A percentile compares a stretch with the other conserved stretches of the same genome.
These are phyloP conservation scores for Eucalyptus decipiens DNA, from an alignment of 345 rosid genomes.

Conservation along the genomic window DNA sequence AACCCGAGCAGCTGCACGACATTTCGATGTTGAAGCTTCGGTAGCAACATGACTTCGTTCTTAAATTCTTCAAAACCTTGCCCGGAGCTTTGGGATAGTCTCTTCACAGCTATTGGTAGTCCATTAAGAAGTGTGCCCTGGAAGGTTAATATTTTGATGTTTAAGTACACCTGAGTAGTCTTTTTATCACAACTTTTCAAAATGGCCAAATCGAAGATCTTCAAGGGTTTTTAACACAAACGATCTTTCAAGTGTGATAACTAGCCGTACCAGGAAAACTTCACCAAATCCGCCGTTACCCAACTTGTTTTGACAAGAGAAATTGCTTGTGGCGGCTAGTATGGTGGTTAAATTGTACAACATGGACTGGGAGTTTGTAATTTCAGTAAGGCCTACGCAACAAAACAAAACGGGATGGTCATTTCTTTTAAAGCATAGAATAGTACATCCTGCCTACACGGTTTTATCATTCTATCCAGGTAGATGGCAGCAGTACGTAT, in stretches of 20 bases:
- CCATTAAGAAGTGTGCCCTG: constrained; percentile 28
- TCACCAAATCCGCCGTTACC: neutral
- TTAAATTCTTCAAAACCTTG: constrained; percentile 13
- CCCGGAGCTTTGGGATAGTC: constrained; percentile 9
- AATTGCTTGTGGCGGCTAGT: neutral
- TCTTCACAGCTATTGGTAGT: constrained; percentile 31
- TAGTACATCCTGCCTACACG: neutral
- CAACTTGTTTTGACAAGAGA: neutral
- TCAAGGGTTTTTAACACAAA: neutral
- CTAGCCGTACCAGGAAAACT: neutral
- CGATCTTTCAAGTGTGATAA: neutral
- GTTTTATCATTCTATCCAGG: neutral
- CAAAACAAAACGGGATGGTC: neutral
- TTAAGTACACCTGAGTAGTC: neutral
- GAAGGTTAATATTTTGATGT: neutral
- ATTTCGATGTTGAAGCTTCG: neutral
- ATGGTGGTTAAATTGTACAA: neutral
- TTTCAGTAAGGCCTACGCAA: neutral
- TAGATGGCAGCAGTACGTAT: neutral
- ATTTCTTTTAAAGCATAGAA: neutral
- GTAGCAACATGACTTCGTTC: neutral
- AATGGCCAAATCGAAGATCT: neutral
- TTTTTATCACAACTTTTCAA: neutral
- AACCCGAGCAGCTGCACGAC: neutral
- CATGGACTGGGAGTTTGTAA: neutral